These are phyloP conservation scores for Rossbeevera mucosa DNA, from an alignment of 768 basidiomycete genomes.

Conservation along the genomic window DNA sequence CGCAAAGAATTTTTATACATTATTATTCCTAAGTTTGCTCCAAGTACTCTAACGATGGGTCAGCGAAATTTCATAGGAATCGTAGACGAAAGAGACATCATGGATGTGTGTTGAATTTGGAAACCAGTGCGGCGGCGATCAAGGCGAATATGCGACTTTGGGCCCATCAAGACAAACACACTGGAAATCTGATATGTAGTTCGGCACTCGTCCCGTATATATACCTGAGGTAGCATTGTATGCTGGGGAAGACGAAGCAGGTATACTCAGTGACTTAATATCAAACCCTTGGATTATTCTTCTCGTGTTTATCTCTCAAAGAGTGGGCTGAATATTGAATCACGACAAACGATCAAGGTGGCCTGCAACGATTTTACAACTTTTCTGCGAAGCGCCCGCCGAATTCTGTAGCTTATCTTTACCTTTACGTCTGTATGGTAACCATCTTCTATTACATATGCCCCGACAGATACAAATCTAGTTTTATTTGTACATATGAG, in stretches of 20 bases:
- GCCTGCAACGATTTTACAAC: constrained; percentile 3
- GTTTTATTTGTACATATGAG: constrained; percentile 8
- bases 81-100: background rate
- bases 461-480: background rate
- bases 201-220: no score
- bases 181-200: no score
- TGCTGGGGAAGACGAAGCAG: no score
- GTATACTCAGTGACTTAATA: no score
- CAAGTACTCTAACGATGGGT: no score
- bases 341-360: background rate
- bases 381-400: constrained; percentile 3
- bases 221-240: no score
- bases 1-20: no score
- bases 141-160: constrained; percentile 21
- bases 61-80: background rate
- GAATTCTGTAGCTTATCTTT: constrained; percentile 7
- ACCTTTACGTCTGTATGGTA: constrained; percentile 11
- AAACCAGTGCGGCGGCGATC: constrained; percentile 20
- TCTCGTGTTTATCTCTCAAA: background rate
- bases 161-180: no score
- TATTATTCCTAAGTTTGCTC: no score
- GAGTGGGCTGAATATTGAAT: background rate
- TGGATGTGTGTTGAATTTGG: background rate
- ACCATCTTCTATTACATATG: constrained; percentile 6
- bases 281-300: no score